A percentile compares a stretch with the other conserved stretches of the same genome.
Conservation (phyloP, 768 basidiomycete species). For the Mycena belliarum region DNA sequence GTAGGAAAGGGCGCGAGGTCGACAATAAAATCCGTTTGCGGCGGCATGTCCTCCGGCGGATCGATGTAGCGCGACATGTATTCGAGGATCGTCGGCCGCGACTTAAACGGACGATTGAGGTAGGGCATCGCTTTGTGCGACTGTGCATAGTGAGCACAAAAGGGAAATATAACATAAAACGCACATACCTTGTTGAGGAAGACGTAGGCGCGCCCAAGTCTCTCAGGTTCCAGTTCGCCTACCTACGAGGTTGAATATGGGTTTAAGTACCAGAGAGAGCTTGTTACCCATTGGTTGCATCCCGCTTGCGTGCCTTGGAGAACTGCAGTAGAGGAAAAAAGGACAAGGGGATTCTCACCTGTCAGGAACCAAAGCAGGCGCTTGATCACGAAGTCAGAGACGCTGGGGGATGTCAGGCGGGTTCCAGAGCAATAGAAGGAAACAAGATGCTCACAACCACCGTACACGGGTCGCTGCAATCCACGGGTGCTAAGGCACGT, state of each 20-base stretch:
- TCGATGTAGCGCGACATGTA: conserved; percentile 58
- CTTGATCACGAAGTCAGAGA: conserved; percentile 61
- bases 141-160: conserved; percentile 25
- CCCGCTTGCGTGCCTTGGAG: conserved; percentile 51
- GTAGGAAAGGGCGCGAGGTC: conserved; percentile 60
- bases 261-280: not conserved
- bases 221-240: conserved; percentile 53
- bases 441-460: conserved; percentile 48
- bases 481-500: conserved; percentile 52
- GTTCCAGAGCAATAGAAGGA: not conserved
- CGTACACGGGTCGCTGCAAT: conserved; percentile 53
- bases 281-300: conserved; percentile 59
- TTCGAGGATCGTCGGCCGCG: conserved; percentile 43
- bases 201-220: conserved; percentile 62
- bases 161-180: not conserved
- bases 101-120: conserved; percentile 57
- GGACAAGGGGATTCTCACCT: conserved; percentile 31
- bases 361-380: conserved; percentile 62
- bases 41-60: conserved; percentile 49
- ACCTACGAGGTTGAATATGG: conserved; percentile 32
- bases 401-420: conserved; percentile 23
- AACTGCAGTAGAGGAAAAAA: conserved; percentile 32
- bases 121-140: conserved; percentile 61
- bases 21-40: conserved; percentile 43
- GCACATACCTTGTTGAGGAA: conserved; percentile 56